phyloP scores from a whole-genome alignment of 495 filamentous ascomycete genomes.

The Lasiosphaeris hirsuta region DNA sequence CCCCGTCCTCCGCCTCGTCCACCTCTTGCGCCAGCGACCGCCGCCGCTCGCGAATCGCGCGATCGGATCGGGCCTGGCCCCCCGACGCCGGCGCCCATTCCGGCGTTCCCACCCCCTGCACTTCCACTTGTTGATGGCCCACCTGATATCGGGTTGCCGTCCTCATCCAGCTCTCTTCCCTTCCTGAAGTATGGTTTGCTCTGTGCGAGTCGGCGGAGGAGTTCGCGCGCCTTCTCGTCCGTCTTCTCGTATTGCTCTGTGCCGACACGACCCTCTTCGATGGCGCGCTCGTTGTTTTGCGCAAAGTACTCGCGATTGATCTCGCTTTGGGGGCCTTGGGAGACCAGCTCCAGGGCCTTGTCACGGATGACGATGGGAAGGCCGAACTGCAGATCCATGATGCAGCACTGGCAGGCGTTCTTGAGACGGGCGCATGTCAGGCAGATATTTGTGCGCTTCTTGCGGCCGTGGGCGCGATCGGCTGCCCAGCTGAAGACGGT shows the following conservation, averaged over 20 bases:
- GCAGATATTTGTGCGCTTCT: constrained; percentile 86
- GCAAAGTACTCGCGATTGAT: constrained; percentile 97
- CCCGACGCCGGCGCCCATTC: constrained; percentile 42
- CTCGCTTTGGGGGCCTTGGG: constrained; percentile 82
- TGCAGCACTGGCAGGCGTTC: constrained; percentile 98
- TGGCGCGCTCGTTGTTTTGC: constrained; percentile 91
- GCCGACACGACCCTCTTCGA: constrained; percentile 80
- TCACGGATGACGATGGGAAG: constrained; percentile 90
- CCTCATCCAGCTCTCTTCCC: constrained; percentile 60
- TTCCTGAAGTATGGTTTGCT: constrained; percentile 94
- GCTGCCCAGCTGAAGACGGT: constrained; percentile 92
- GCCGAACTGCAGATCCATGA: constrained; percentile 94
- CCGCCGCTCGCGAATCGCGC: constrained; percentile 54
- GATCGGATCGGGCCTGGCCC: constrained; percentile 69
- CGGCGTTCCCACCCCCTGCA: constrained; percentile 41
- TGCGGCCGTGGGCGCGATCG: constrained; percentile 79
- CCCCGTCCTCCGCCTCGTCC: constrained; percentile 24
- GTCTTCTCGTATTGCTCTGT: constrained; percentile 91
- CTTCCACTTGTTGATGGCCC: constrained; percentile 37
- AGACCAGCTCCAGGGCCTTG: constrained; percentile 96
- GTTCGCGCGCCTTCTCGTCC: constrained; percentile 89
- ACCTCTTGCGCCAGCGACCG: constrained; percentile 42
- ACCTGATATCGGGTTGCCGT: constrained; percentile 43
- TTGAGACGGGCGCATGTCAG: constrained; percentile 92
- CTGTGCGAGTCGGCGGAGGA: constrained; percentile 78